Evolutionary conservation across 192 early-diverging fungal genomes (phyloP), one percentile per base, ranked within the genome.

Genomic region (Backusella circina): DNA sequence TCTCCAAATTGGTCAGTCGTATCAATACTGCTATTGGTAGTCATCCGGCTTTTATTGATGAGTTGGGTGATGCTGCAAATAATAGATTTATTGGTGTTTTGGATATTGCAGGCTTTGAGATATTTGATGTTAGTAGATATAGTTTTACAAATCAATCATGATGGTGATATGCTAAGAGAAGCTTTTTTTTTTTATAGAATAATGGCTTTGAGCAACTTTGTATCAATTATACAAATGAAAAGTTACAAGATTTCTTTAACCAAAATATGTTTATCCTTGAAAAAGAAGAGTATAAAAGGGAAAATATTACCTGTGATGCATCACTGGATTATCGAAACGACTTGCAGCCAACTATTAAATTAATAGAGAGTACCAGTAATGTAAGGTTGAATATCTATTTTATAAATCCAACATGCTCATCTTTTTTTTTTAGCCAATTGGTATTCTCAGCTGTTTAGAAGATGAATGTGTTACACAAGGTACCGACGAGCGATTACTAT

Each of bases 171-270:
- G 13, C 39, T 41, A 18, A 41, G 16, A 5, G 39, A 3, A 9
- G n/a, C n/a, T n/a, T 37, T 8, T 37, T 41, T 16, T 41, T 41
- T 12, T 26, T 7, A 33, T 65, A 90, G 93, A 88, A 88, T 71
- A 99, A 99, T 85, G 94, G 94, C 77, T 99, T 98, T 85, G 98
- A 99, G 82, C 98, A 99, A 81, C 87, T 99, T 33, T 98, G 95
- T 84, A 99, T 99, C 91, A 99, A 99, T 85, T 99, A 99, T 81
- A 98, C 96, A 30, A 99, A 99, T 82, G 98, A 99, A 82, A 92
- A 92, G 69, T 89, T 99, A 26, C 98, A 99, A 83, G 97, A 99
- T 81, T 98, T 99, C 85, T 99, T 99, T 89, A 99, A 98, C 86
- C 97, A 98, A 83, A 93, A 96, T 78, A 99, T 98, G 97, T 99